Conservation (phyloP, 2,329 filamentous ascomycete species). For the Triangularia setosa region DNA sequence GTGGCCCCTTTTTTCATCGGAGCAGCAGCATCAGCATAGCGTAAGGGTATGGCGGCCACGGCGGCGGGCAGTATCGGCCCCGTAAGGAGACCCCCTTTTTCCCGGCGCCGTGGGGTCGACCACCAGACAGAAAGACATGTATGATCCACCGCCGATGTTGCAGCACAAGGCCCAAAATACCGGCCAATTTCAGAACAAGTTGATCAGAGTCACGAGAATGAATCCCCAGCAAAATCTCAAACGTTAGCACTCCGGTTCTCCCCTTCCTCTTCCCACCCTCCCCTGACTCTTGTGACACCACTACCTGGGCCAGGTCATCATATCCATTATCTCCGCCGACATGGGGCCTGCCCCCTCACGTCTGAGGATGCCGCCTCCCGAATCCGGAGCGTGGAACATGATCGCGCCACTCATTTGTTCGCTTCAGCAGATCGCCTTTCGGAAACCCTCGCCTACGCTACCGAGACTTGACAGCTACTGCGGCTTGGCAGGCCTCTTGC, state of each 20-base stretch:
- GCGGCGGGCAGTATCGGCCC: neutral
- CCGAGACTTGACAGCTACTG: constrained; percentile 5
- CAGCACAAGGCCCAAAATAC: constrained; percentile 16
- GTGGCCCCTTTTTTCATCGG: too few species aligned
- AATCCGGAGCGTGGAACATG: constrained; percentile 18
- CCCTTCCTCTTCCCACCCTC: neutral
- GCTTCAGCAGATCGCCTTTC: constrained; percentile 12
- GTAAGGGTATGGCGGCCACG: neutral
- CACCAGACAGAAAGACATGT: constrained; percentile 7
- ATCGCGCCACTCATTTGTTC: constrained; percentile 16
- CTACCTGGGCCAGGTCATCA: constrained; percentile 16
- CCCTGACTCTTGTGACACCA: constrained; percentile 14
- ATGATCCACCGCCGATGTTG: constrained; percentile 20
- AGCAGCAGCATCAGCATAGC: neutral
- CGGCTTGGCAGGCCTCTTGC: neutral
- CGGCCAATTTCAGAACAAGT: constrained; percentile 17
- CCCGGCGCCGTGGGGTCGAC: neutral
- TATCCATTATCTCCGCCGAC: constrained; percentile 21
- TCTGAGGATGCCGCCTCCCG: constrained; percentile 17
- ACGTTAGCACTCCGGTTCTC: constrained; percentile 7
- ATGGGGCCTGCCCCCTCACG: constrained; percentile 12
- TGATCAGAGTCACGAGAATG: constrained; percentile 4
- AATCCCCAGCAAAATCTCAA: constrained; percentile 6
- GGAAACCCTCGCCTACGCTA: constrained; percentile 6
- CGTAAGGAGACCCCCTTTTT: neutral